These are phyloP conservation scores for Papiliotrema nemorosa DNA, from an alignment of 1,284 basidiomycete species.

Conservation along the genomic window DNA sequence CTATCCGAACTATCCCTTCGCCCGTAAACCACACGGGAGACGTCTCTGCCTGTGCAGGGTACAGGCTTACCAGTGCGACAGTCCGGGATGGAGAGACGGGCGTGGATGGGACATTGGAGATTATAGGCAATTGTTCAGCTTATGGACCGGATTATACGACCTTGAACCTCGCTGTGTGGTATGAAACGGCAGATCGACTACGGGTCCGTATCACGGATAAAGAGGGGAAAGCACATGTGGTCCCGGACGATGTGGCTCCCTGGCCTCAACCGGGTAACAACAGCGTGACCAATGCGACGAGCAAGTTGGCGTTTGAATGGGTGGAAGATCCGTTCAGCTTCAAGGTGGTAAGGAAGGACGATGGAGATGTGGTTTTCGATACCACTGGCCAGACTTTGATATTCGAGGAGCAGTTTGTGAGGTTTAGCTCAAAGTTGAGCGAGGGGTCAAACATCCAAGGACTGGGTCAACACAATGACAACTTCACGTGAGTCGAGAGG, in stretches of 20 bases:
- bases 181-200: conserved; percentile 47
- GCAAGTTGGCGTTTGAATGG: conserved; percentile 58
- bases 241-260: conserved; percentile 62
- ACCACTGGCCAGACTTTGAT: conserved; percentile 62
- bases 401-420: conserved; percentile 75
- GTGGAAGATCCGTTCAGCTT: conserved; percentile 65
- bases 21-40: conserved; percentile 25
- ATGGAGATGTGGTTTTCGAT: conserved; percentile 62
- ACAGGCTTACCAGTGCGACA: conserved; percentile 15
- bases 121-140: conserved; percentile 58
- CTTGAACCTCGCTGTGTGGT: conserved; percentile 54
- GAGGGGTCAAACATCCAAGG: conserved; percentile 67
- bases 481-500: conserved; percentile 57
- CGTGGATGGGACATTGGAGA: conserved; percentile 18
- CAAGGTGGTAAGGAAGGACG: conserved; percentile 61
- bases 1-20: conserved; percentile 20
- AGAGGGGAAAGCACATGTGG: conserved; percentile 58
- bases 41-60: conserved; percentile 23
- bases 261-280: conserved; percentile 51
- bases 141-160: conserved; percentile 64
- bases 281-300: background rate
- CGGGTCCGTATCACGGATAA: conserved; percentile 69
- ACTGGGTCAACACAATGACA: conserved; percentile 48
- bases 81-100: conserved; percentile 9
- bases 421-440: conserved; percentile 49